Conservation (phyloP, 148 eudicot genomes). For the Selenicereus undatus region DNA sequence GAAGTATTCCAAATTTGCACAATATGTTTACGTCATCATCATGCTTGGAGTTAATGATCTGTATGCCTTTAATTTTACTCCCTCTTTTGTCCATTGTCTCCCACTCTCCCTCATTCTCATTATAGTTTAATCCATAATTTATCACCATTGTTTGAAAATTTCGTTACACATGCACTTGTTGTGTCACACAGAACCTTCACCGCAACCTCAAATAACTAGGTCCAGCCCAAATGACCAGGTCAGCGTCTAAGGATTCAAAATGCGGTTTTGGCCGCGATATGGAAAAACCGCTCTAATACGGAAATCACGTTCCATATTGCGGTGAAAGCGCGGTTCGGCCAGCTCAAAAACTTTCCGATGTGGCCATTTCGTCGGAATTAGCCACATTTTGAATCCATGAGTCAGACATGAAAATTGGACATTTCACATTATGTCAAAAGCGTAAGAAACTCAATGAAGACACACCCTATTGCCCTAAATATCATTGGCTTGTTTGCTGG, state of each 20-base stretch:
- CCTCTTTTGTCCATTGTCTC: not conserved
- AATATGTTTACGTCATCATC: too few species aligned
- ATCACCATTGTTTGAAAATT: not conserved
- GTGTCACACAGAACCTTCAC: not conserved
- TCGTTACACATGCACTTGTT: not conserved
- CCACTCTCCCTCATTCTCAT: not conserved
- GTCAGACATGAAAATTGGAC: not conserved
- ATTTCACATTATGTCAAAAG: not conserved
- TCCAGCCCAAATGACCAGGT: not conserved
- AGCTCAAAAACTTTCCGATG: too few species aligned
- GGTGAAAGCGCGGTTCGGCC: too few species aligned
- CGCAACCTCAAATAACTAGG: not conserved
- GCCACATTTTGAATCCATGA: too few species aligned
- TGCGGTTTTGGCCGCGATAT: too few species aligned
- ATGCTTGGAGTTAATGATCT: too few species aligned
- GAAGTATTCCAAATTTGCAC: not conserved
- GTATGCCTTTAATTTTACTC: too few species aligned
- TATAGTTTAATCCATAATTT: not conserved
- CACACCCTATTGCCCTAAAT: not conserved
- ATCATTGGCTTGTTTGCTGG: not conserved
- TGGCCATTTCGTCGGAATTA: too few species aligned
- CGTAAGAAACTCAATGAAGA: not conserved
- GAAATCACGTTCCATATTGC: too few species aligned
- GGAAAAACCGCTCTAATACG: too few species aligned
- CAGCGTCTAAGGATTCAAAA: too few species aligned